Evolutionary conservation across 2,329 filamentous ascomycete species (phyloP).

Genomic region (Madurella mycetomatis): DNA sequence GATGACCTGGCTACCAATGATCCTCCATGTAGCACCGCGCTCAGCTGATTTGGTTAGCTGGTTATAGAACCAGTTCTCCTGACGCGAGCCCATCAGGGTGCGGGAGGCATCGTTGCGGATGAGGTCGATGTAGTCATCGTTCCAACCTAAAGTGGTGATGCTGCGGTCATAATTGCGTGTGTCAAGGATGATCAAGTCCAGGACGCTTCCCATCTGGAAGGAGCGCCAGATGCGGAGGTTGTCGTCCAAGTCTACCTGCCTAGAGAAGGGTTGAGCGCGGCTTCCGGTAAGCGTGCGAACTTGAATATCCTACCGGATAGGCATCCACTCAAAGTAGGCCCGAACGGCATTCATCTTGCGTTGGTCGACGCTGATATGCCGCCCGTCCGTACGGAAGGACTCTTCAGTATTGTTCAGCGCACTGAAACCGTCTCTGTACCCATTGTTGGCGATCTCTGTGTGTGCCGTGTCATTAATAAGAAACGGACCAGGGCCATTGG

Average conservation of each 20-base stretch:
- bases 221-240: conserved; percentile 65
- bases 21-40: conserved; percentile 64
- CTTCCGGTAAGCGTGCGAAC: neutral
- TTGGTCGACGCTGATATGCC: conserved; percentile 60
- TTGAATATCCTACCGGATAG: neutral
- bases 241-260: conserved; percentile 59
- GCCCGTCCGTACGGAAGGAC: conserved; percentile 55
- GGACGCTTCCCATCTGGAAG: conserved; percentile 60
- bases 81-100: conserved; percentile 64
- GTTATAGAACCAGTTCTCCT: conserved; percentile 72
- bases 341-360: conserved; percentile 70
- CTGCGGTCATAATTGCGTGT: conserved; percentile 64
- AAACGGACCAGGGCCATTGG: too few species aligned
- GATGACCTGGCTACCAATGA: conserved; percentile 69
- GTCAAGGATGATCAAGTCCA: conserved; percentile 65
- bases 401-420: conserved; percentile 63
- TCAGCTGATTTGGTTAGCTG: conserved; percentile 51
- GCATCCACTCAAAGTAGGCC: conserved; percentile 61
- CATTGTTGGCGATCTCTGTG: conserved; percentile 50
- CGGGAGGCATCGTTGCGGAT: conserved; percentile 63
- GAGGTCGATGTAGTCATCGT: conserved; percentile 59
- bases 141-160: conserved; percentile 51
- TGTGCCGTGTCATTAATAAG: too few species aligned
- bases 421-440: conserved; percentile 58
- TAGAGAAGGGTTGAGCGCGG: conserved; percentile 42